phyloP scores from a whole-genome alignment of 257 asterid genomes.

The Solanum rostratum region DNA sequence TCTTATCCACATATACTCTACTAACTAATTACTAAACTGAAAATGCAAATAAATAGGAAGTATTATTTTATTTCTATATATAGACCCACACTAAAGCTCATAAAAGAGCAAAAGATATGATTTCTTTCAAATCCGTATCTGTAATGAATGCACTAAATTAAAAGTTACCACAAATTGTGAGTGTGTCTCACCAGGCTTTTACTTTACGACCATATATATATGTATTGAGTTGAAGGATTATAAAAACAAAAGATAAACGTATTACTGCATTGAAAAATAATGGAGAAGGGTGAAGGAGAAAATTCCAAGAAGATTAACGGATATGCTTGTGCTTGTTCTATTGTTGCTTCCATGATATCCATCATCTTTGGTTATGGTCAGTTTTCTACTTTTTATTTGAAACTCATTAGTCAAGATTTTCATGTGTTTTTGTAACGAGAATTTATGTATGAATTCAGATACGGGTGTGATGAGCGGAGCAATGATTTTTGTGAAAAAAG shows the following conservation, averaged over 20 bases:
- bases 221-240: background rate
- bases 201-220: background rate
- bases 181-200: background rate
- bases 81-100: background rate
- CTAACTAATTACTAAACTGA: background rate
- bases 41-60: background rate
- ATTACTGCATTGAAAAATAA: background rate
- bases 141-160: background rate
- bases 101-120: background rate
- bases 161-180: background rate
- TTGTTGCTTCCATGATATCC: slow-evolving; percentile 62
- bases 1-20: background rate
- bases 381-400: background rate
- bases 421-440: no score
- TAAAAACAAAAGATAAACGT: background rate
- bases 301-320: slow-evolving; percentile 22
- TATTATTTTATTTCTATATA: background rate
- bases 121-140: background rate
- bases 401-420: no score
- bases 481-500: slow-evolving; percentile 61
- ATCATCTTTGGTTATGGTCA: slow-evolving; percentile 70
- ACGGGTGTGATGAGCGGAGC: slow-evolving; percentile 22
- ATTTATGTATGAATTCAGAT: slow-evolving; percentile 19
- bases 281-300: slow-evolving; percentile 15
- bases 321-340: slow-evolving; percentile 49